These are phyloP conservation scores for Alternaria infectoria DNA, from an alignment of 2,329 filamentous ascomycete genomes.

Conservation along the genomic window DNA sequence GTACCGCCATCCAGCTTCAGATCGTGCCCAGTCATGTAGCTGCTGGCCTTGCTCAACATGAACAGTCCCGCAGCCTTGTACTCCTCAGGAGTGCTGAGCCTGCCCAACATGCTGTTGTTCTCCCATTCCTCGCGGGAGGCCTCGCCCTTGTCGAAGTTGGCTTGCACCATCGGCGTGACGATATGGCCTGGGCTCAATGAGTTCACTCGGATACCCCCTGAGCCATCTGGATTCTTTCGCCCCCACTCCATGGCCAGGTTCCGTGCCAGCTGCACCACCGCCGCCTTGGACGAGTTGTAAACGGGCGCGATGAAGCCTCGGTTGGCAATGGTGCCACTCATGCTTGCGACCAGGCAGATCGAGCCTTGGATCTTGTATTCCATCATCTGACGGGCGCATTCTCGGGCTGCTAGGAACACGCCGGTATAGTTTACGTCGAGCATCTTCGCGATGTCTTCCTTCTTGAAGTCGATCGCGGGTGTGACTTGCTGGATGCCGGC, in stretches of 20 bases:
- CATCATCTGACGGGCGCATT: constrained; percentile 67
- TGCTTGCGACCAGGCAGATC: constrained; percentile 67
- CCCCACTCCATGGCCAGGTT: constrained; percentile 75
- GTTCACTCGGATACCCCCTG: constrained; percentile 76
- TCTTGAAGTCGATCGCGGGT: constrained; percentile 75
- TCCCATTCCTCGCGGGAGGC: constrained; percentile 73
- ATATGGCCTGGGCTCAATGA: constrained; percentile 81
- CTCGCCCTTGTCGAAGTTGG: constrained; percentile 73
- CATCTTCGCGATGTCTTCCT: constrained; percentile 64
- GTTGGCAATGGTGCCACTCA: constrained; percentile 67
- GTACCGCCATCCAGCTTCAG: constrained; percentile 45
- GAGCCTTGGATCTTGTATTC: constrained; percentile 62
- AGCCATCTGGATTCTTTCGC: constrained; percentile 51
- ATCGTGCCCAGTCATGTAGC: constrained; percentile 47
- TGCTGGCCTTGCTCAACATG: constrained; percentile 43
- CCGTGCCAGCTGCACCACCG: constrained; percentile 71
- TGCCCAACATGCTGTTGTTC: constrained; percentile 78
- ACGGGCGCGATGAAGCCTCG: constrained; percentile 67
- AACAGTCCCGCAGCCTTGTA: constrained; percentile 45
- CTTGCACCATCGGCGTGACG: constrained; percentile 73
- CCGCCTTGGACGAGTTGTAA: constrained; percentile 79
- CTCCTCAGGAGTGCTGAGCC: constrained; percentile 43
- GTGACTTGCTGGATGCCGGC: constrained; percentile 81
- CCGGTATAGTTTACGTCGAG: constrained; percentile 66
- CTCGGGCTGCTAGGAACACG: constrained; percentile 66